Evolutionary conservation across 2,329 filamentous ascomycete species (phyloP).

Genomic region (Harringtonia lauricola): DNA sequence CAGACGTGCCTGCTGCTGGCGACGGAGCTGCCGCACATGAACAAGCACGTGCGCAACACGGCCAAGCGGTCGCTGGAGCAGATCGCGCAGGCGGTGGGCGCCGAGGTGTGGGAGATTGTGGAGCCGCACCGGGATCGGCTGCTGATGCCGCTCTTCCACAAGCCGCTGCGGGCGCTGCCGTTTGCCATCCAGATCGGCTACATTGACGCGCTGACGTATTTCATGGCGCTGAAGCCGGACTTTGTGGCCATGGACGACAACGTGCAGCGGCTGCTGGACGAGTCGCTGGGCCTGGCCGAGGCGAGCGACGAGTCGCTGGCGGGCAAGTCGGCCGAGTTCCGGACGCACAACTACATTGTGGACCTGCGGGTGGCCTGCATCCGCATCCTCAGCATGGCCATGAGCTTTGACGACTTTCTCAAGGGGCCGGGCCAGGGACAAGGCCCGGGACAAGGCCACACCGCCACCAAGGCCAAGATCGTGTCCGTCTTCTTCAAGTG

Average conservation of each 20-base stretch:
- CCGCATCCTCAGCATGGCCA: slow-evolving; percentile 82
- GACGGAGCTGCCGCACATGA: slow-evolving; percentile 87
- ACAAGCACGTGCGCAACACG: slow-evolving; percentile 82
- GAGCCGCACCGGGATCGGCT: slow-evolving; percentile 83
- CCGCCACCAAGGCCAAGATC: slow-evolving; percentile 54
- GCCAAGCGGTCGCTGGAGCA: slow-evolving; percentile 72
- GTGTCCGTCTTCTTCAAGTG: slow-evolving; percentile 98
- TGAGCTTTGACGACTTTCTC: slow-evolving; percentile 84
- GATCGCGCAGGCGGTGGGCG: slow-evolving; percentile 65
- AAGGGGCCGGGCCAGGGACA: slow-evolving; percentile 63
- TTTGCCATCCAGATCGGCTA: slow-evolving; percentile 96
- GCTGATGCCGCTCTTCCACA: slow-evolving; percentile 86
- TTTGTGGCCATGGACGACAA: slow-evolving; percentile 90
- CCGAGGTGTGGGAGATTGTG: slow-evolving; percentile 79
- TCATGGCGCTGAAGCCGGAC: slow-evolving; percentile 76
- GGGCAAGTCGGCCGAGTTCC: slow-evolving; percentile 85
- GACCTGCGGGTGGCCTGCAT: slow-evolving; percentile 89
- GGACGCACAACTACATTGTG: slow-evolving; percentile 91
- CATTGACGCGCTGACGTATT: slow-evolving; percentile 95
- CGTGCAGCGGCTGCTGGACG: slow-evolving; percentile 80
- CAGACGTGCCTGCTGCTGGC: slow-evolving; percentile 78
- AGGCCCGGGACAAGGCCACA: no score
- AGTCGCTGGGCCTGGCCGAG: slow-evolving; percentile 87
- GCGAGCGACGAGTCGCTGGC: slow-evolving; percentile 88
- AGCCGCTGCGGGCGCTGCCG: slow-evolving; percentile 82